Conservation (phyloP, 2,329 filamentous ascomycete species). For the Xylariaceae sp. region DNA sequence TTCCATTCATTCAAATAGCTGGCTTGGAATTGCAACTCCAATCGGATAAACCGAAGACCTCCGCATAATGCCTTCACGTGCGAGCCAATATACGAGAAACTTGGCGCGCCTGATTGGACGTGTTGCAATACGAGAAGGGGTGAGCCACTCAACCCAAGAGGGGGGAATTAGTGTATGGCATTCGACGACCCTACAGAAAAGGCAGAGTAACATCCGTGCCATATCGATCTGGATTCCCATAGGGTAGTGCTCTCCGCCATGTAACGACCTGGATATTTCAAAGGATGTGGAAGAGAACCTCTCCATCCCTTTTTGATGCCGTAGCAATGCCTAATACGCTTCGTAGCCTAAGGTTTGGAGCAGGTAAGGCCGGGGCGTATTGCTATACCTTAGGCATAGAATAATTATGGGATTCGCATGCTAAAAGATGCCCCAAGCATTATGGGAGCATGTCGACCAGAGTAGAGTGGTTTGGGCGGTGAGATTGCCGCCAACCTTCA, state of each 20-base stretch:
- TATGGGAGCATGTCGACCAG: not conserved
- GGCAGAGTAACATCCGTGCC: not conserved
- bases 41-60: constrained; percentile 3
- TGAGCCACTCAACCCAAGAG: constrained; percentile 3
- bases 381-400: not conserved
- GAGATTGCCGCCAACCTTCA: not conserved
- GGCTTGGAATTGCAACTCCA: constrained; percentile 1
- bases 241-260: not conserved
- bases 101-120: constrained; percentile 7
- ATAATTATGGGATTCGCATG: not conserved
- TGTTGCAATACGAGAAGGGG: constrained; percentile 1
- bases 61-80: constrained; percentile 13
- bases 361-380: not conserved
- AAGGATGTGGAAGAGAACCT: not conserved
- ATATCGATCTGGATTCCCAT: not conserved
- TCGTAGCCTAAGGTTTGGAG: not conserved
- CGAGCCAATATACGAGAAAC: constrained; percentile 9
- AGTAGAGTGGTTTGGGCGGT: not conserved
- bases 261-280: not conserved
- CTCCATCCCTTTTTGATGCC: not conserved
- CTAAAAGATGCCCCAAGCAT: not conserved
- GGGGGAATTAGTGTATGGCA: not conserved
- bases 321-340: not conserved
- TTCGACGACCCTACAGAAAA: not conserved
- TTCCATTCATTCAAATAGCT: constrained; percentile 11